Conservation (phyloP, 768 basidiomycete species). For the Tulasnella sp. region DNA sequence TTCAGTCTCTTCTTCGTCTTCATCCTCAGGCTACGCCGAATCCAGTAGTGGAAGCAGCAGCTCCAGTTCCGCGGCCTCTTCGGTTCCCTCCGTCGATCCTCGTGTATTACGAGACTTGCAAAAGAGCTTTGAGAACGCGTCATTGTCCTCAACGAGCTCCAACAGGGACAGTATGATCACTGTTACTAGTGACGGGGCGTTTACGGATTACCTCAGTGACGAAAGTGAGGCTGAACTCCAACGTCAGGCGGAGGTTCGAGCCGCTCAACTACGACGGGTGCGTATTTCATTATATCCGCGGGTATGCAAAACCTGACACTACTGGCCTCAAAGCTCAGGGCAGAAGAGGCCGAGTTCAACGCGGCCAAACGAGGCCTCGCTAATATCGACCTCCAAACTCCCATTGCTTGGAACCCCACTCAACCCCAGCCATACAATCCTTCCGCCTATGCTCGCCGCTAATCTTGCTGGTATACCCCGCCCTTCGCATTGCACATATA, state of each 20-base stretch:
- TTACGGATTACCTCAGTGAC: constrained; percentile 67
- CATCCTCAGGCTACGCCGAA: constrained; percentile 25
- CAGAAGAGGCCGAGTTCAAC: constrained; percentile 35
- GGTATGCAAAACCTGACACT: not conserved
- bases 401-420: constrained; percentile 29
- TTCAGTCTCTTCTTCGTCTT: constrained; percentile 32
- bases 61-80: constrained; percentile 36
- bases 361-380: constrained; percentile 31
- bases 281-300: not conserved
- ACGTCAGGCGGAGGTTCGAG: constrained; percentile 79
- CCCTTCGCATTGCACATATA: not conserved
- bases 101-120: constrained; percentile 11
- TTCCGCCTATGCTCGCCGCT: constrained; percentile 31
- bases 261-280: constrained; percentile 56
- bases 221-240: constrained; percentile 90
- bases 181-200: constrained; percentile 81
- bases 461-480: not conserved
- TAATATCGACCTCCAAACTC: constrained; percentile 26
- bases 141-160: constrained; percentile 28
- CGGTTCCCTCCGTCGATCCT: constrained; percentile 39
- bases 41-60: constrained; percentile 21
- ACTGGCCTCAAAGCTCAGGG: not conserved
- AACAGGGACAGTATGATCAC: constrained; percentile 47
- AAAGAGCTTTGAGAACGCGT: constrained; percentile 20
- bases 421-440: constrained; percentile 30